Base-by-base conservation (phyloP, 495 filamentous ascomycete species). In the Aspergillus steynii region DNA sequence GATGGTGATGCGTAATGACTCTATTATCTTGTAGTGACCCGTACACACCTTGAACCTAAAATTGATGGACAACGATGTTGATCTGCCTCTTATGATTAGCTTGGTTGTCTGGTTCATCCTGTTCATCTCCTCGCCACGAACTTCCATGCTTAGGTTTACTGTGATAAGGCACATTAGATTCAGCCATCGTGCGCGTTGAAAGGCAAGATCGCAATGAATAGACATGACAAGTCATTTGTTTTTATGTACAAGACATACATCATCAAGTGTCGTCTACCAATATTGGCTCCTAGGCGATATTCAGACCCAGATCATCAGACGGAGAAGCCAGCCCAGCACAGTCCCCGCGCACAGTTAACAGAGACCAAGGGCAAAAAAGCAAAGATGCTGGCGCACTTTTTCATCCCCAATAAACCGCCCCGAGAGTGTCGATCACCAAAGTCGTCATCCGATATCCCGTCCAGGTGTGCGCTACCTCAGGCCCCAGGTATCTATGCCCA, bases 241-340 rank as follows among this genome's bases (percentile, higher is more conserved):
- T 54, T 42, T 42, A 54, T 53, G 14, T 54, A 54, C 29, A 54
- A 12, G n/a, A 54, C 52, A 53, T 53, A 53, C 50, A 53, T 32
- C 51, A 53, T 53, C 32, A 53, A 32, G n/a, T 53, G 28, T 15
- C 29, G 28, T n/a, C 51, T 32, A 20, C 32, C 29, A 14, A 8
- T 34, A 14, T 7, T 28, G 15, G 28, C 12, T 32, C n/a, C 26
- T 29, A 29, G 26, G 31, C 37, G 31, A 20, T 20, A 20, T 20
- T 20, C 20, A 20, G 20, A 37, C 14, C 9, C 12, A 14, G 10
- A 14, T 14, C 37, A 42, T 42, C 37, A 42, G 37, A 12, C 3
- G 9, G 10, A 42, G 9, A 42, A 12, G 37, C 37, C 37, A 12
- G 37, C 37, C 37, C 37, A 42, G 9, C 7, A 42, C 37, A 14